These are phyloP conservation scores for Usnea hakonensis DNA, from an alignment of 495 filamentous ascomycete species.

Conservation along the genomic window DNA sequence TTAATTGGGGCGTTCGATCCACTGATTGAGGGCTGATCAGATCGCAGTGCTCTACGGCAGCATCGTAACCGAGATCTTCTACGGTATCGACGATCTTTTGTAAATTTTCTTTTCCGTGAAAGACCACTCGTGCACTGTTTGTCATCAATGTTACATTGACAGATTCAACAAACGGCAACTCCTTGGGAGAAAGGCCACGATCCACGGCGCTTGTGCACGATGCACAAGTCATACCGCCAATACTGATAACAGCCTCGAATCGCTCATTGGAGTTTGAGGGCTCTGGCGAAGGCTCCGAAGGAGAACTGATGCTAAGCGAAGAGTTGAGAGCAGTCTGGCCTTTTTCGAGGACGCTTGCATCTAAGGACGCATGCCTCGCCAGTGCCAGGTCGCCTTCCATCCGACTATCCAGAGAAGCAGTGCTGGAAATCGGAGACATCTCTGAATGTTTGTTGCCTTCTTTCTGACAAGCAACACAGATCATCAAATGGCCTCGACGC, in stretches of 20 bases:
- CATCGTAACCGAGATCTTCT: constrained; percentile 76
- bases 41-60: constrained; percentile 43
- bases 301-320: background rate
- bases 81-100: constrained; percentile 59
- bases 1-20: constrained; percentile 8
- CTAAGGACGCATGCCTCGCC: background rate
- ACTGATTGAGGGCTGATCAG: background rate
- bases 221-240: constrained; percentile 61
- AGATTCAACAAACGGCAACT: constrained; percentile 45
- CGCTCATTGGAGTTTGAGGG: background rate
- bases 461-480: constrained; percentile 44
- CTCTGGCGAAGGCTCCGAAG: background rate
- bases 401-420: background rate
- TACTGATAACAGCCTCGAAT: constrained; percentile 39
- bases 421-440: background rate
- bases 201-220: constrained; percentile 52
- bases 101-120: constrained; percentile 45
- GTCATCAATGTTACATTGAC: constrained; percentile 53
- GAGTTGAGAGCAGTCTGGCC: background rate
- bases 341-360: background rate
- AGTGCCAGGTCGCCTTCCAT: constrained; percentile 8
- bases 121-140: constrained; percentile 48
- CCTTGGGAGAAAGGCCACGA: constrained; percentile 33
- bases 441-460: constrained; percentile 25
- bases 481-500: constrained; percentile 35